Percentiles rank a stretch among this genome's conserved stretches.
Evolutionary conservation across 306 rosid species (phyloP).

Genomic region (Casuarina glauca): DNA sequence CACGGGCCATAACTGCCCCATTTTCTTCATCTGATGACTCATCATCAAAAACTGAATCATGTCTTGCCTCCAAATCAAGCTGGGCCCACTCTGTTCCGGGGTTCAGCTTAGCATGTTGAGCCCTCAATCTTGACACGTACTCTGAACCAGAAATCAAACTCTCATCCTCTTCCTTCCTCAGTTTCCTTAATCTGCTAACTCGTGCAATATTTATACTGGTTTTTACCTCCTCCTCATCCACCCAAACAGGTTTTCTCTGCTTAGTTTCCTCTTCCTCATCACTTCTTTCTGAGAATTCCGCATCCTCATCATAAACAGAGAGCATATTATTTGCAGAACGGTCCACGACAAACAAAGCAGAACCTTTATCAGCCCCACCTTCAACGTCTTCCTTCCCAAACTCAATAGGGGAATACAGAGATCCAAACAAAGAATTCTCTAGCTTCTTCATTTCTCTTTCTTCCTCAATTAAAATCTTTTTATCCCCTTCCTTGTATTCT

Average conservation of each 20-base stretch:
- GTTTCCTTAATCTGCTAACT: constrained; percentile 75
- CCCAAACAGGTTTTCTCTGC: constrained; percentile 79
- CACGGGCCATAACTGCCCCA: constrained; percentile 40
- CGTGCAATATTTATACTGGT: constrained; percentile 57
- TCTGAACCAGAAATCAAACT: constrained; percentile 65
- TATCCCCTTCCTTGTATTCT: constrained; percentile 36
- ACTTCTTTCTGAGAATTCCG: constrained; percentile 35
- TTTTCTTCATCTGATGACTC: constrained; percentile 73
- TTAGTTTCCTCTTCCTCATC: constrained; percentile 31
- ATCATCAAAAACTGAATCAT: constrained; percentile 40
- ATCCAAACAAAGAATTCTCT: constrained; percentile 68
- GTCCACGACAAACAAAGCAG: constrained; percentile 69
- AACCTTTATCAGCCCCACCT: constrained; percentile 18
- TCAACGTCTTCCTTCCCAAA: constrained; percentile 57
- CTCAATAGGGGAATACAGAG: constrained; percentile 65
- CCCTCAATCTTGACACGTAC: constrained; percentile 85
- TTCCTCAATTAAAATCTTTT: constrained; percentile 42
- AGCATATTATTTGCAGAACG: constrained; percentile 52
- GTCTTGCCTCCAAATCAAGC: constrained; percentile 23
- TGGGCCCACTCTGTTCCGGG: constrained; percentile 85
- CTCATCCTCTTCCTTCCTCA: constrained; percentile 75
- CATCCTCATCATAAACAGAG: constrained; percentile 46
- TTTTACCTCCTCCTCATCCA: constrained; percentile 65
- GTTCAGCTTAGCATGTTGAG: constrained; percentile 82
- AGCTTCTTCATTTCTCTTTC: constrained; percentile 73